These are phyloP conservation scores for Penicillium diatomitis DNA, from an alignment of 495 filamentous ascomycete species.

Conservation along the genomic window DNA sequence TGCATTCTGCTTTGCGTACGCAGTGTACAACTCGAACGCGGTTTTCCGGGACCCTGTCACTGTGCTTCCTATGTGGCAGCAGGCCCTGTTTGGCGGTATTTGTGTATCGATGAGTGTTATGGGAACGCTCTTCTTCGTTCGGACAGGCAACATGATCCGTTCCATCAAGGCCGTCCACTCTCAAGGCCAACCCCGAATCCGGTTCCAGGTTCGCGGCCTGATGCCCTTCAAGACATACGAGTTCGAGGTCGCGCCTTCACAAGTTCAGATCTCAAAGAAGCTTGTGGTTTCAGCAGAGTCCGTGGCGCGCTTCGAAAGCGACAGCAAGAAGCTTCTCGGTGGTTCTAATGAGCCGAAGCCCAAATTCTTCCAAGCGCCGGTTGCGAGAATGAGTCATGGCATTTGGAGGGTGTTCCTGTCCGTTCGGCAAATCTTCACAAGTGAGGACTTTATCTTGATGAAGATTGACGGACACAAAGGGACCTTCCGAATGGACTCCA, in stretches of 20 bases:
- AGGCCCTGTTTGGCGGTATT: slow-evolving; percentile 29
- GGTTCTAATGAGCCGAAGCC: slow-evolving; percentile 6
- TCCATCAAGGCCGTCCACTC: slow-evolving; percentile 27
- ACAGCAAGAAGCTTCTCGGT: slow-evolving; percentile 10
- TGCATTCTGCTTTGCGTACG: slow-evolving; percentile 48
- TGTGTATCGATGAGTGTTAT: slow-evolving; percentile 36
- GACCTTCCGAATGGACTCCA: slow-evolving; percentile 31
- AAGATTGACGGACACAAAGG: slow-evolving; percentile 33
- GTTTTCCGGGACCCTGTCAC: slow-evolving; percentile 27
- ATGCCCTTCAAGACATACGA: slow-evolving; percentile 33
- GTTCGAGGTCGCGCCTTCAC: slow-evolving; percentile 29
- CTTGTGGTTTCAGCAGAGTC: slow-evolving; percentile 12
- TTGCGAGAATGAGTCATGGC: slow-evolving; percentile 23
- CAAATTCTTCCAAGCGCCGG: slow-evolving; percentile 30
- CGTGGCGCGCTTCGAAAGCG: slow-evolving; percentile 13
- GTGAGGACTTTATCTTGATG: slow-evolving; percentile 38
- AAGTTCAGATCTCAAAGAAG: slow-evolving; percentile 25
- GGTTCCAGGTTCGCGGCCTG: slow-evolving; percentile 30
- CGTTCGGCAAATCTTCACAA: slow-evolving; percentile 34
- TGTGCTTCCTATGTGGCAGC: slow-evolving; percentile 30
- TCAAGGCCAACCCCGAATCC: slow-evolving; percentile 22
- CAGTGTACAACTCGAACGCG: slow-evolving; percentile 44
- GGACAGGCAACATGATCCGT: slow-evolving; percentile 27
- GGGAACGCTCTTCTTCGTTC: slow-evolving; percentile 31
- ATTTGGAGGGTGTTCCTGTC: slow-evolving; percentile 30